These are phyloP conservation scores for Pseudozyma hubeiensis DNA, from an alignment of 1,284 basidiomycete species.

Conservation along the genomic window DNA sequence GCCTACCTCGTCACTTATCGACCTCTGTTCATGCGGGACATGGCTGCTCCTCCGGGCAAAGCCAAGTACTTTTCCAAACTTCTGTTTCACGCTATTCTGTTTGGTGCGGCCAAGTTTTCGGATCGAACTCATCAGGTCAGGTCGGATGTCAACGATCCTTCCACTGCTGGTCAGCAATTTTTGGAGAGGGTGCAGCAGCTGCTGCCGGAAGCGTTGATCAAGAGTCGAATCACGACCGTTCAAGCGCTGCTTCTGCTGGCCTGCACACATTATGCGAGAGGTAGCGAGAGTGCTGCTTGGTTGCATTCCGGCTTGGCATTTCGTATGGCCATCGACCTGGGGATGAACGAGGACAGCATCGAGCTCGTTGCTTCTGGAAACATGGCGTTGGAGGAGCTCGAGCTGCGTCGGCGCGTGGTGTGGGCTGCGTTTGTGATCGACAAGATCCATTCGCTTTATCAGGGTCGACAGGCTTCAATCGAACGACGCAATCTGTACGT, in stretches of 20 bases:
- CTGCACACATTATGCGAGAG: slow-evolving; percentile 61
- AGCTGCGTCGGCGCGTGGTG: slow-evolving; percentile 59
- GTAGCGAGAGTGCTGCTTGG: slow-evolving; percentile 61
- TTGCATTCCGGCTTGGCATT: slow-evolving; percentile 63
- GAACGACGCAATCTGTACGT: slow-evolving; percentile 55
- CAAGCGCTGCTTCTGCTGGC: slow-evolving; percentile 64
- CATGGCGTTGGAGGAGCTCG: slow-evolving; percentile 56
- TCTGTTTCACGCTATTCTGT: slow-evolving; percentile 65
- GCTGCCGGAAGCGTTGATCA: slow-evolving; percentile 59
- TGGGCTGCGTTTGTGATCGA: slow-evolving; percentile 61
- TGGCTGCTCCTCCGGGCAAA: slow-evolving; percentile 53
- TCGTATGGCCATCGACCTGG: slow-evolving; percentile 64
- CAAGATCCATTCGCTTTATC: slow-evolving; percentile 67
- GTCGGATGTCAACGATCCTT: slow-evolving; percentile 48
- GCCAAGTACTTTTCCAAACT: slow-evolving; percentile 59
- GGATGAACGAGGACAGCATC: slow-evolving; percentile 56
- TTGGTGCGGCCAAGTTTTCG: slow-evolving; percentile 64
- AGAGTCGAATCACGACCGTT: slow-evolving; percentile 61
- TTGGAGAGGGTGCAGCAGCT: slow-evolving; percentile 58
- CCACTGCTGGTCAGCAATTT: slow-evolving; percentile 59
- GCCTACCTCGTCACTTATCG: slow-evolving; percentile 66
- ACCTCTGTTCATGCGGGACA: slow-evolving; percentile 63
- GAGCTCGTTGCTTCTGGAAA: slow-evolving; percentile 39
- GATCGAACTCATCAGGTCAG: slow-evolving; percentile 56
- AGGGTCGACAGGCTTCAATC: slow-evolving; percentile 61